These are phyloP conservation scores for Ceratobasidium papillatum DNA, from an alignment of 1,284 basidiomycete species.

Conservation along the genomic window DNA sequence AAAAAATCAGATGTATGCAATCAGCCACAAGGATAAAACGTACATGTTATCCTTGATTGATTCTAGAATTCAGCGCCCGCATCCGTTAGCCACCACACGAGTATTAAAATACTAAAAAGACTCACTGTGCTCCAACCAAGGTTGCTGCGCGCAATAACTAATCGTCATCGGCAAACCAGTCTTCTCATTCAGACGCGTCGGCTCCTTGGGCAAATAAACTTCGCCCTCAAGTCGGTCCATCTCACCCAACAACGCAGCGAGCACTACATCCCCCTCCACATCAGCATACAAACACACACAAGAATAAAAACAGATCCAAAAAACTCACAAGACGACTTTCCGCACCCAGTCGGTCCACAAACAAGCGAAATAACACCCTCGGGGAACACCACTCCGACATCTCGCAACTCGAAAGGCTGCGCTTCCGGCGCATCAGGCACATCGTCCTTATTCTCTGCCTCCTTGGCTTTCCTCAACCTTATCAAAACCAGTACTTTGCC, in stretches of 20 bases:
- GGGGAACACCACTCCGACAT: slow-evolving; percentile 33
- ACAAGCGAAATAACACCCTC: slow-evolving; percentile 27
- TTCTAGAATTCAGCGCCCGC: not conserved
- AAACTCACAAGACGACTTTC: slow-evolving; percentile 39
- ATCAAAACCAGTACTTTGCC: not conserved
- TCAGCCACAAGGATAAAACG: not conserved
- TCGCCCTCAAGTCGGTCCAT: slow-evolving; percentile 39
- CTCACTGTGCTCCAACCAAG: slow-evolving; percentile 41
- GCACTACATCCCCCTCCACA: slow-evolving; percentile 10
- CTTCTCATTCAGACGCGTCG: slow-evolving; percentile 19
- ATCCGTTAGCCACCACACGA: not conserved
- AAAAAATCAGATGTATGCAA: not conserved
- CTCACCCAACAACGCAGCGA: slow-evolving; percentile 42
- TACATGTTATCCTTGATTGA: slow-evolving; percentile 32
- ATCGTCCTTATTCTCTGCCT: not conserved
- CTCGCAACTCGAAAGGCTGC: slow-evolving; percentile 26
- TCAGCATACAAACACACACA: not conserved
- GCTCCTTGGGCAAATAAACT: slow-evolving; percentile 40
- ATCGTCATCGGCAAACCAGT: slow-evolving; percentile 32
- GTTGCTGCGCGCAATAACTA: slow-evolving; percentile 42
- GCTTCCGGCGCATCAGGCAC: not conserved
- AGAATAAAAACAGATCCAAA: not conserved
- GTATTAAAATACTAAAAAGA: not conserved
- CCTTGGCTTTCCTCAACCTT: slow-evolving; percentile 17
- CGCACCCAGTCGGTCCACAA: slow-evolving; percentile 36